A percentile compares a stretch with the other conserved stretches of the same genome.
Evolutionary conservation across 2,329 filamentous ascomycete genomes (phyloP).

Genomic region (Allantophomopsis cytisporea): DNA sequence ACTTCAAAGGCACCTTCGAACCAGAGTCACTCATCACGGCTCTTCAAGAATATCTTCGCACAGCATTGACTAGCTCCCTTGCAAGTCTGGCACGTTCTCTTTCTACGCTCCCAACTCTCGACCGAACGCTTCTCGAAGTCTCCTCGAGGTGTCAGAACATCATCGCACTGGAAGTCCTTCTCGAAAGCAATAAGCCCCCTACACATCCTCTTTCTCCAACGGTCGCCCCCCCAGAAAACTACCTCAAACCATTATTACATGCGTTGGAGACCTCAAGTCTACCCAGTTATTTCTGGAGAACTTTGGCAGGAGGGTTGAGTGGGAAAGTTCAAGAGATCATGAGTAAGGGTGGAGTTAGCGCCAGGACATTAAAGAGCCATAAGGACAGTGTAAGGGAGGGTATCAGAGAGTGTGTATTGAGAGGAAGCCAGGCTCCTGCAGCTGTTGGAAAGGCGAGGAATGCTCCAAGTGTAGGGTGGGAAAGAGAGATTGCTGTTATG

Average conservation of each 20-base stretch:
- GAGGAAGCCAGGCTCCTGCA: conserved; percentile 58
- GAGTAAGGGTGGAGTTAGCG: conserved; percentile 68
- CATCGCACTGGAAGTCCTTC: conserved; percentile 70
- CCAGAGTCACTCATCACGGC: conserved; percentile 63
- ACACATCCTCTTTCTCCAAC: conserved; percentile 48
- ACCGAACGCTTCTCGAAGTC: conserved; percentile 70
- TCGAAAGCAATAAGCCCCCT: conserved; percentile 55
- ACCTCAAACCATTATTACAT: conserved; percentile 60
- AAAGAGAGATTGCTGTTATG: conserved; percentile 91
- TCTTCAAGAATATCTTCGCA: conserved; percentile 71
- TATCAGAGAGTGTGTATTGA: conserved; percentile 70
- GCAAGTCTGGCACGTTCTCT: conserved; percentile 63
- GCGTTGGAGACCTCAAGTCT: conserved; percentile 81
- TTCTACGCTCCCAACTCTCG: conserved; percentile 66
- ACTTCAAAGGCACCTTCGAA: conserved; percentile 31
- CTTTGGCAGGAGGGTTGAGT: conserved; percentile 65
- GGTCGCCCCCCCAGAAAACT: conserved; percentile 22
- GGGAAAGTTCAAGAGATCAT: conserved; percentile 75
- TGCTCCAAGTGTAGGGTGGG: conserved; percentile 48
- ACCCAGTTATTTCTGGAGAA: conserved; percentile 87
- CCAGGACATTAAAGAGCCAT: conserved; percentile 67
- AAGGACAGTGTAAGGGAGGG: conserved; percentile 62
- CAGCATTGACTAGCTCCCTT: conserved; percentile 65
- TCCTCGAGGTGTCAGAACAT: conserved; percentile 81
- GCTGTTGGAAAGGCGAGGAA: conserved; percentile 54